Conservation (phyloP, 805 yeast genomes). For the Brettanomyces nanus region DNA sequence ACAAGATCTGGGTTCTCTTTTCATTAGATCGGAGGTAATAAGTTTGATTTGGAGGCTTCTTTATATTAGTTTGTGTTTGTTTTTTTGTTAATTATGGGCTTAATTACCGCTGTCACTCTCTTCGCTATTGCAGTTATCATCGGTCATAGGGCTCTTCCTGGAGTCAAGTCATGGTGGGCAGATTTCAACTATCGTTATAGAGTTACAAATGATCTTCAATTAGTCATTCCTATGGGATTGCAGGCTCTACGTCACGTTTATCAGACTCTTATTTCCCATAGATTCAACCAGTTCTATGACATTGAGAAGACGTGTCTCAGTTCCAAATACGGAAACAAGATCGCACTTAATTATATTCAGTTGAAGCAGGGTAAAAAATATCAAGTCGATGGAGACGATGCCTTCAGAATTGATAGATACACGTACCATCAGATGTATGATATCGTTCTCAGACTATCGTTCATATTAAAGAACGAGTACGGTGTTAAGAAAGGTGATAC, state of each 20-base stretch:
- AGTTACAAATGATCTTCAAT: slow-evolving; percentile 42
- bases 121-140: background rate
- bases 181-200: slow-evolving; percentile 35
- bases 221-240: slow-evolving; percentile 36
- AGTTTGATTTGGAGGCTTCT: no score
- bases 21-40: no score
- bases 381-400: slow-evolving; percentile 38
- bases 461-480: slow-evolving; percentile 52
- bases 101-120: background rate
- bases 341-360: slow-evolving; percentile 59
- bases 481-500: slow-evolving; percentile 60
- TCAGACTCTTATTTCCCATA: slow-evolving; percentile 26
- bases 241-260: slow-evolving; percentile 35
- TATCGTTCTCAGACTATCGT: slow-evolving; percentile 56
- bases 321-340: slow-evolving; percentile 35
- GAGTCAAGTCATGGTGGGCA: background rate
- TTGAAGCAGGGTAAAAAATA: slow-evolving; percentile 31
- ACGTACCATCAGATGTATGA: slow-evolving; percentile 67
- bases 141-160: background rate
- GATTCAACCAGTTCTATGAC: slow-evolving; percentile 60
- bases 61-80: no score
- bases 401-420: slow-evolving; percentile 51
- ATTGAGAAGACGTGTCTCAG: slow-evolving; percentile 47
- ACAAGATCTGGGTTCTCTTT: no score
- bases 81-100: no score